Conservation (phyloP, 2,329 filamentous ascomycete species). For the Xylaria hypoxylon region DNA sequence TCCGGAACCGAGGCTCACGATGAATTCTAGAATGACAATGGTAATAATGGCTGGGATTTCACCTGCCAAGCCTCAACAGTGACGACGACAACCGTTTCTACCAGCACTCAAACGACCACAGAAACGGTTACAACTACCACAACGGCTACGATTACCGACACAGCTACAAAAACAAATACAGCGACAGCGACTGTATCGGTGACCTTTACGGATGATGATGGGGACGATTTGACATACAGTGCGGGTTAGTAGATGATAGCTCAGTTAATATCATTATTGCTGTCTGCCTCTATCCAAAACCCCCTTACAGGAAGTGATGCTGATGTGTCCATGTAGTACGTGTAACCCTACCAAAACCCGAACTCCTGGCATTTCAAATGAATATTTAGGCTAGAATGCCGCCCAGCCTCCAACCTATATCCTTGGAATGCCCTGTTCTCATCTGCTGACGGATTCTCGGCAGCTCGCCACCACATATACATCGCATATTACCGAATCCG, state of each 20-base stretch:
- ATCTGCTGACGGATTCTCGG: conserved; percentile 18
- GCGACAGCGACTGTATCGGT: conserved; percentile 8
- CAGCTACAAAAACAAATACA: neutral
- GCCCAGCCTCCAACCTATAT: neutral
- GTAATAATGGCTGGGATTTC: neutral
- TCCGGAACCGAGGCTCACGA: conserved; percentile 5
- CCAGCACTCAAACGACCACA: conserved; percentile 9
- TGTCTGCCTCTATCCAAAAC: conserved; percentile 15
- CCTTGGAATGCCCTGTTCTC: neutral
- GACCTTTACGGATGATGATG: conserved; percentile 7
- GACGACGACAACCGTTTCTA: conserved; percentile 17
- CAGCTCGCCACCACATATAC: conserved; percentile 20
- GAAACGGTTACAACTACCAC: conserved; percentile 13
- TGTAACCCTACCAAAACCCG: conserved; percentile 12
- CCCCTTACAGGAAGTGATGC: conserved; percentile 19
- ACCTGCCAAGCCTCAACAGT: conserved; percentile 15
- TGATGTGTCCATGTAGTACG: conserved; percentile 36
- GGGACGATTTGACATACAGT: conserved; percentile 16
- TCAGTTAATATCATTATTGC: conserved; percentile 23
- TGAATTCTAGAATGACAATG: conserved; percentile 1
- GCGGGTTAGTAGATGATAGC: conserved; percentile 34
- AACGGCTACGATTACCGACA: conserved; percentile 14
- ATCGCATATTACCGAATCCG: conserved; percentile 22
- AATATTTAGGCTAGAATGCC: neutral
- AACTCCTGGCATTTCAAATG: neutral